A percentile compares a stretch with the other conserved stretches of the same genome.
phyloP scores from a whole-genome alignment of 306 rosid species.

The Inga oerstediana region DNA sequence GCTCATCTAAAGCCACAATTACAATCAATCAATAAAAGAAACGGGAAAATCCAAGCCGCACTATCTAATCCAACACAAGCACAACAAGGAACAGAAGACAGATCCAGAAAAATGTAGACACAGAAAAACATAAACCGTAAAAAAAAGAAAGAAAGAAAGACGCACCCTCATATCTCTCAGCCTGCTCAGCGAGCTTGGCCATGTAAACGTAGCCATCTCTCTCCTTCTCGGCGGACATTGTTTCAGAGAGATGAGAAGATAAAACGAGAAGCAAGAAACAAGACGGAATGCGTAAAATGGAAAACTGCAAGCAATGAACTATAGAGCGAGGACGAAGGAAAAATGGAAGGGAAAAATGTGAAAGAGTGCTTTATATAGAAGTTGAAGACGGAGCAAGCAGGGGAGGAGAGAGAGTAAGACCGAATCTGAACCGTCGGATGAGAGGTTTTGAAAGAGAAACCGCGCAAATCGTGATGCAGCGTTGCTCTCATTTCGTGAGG shows the following conservation, averaged over 20 bases:
- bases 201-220: slow-evolving; percentile 89
- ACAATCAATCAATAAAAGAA: background rate
- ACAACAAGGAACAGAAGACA: background rate
- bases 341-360: slow-evolving; percentile 32
- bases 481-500: background rate
- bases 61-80: background rate
- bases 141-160: background rate
- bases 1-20: background rate
- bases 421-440: slow-evolving; percentile 61
- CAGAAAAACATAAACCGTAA: background rate
- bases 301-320: background rate
- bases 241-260: slow-evolving; percentile 36
- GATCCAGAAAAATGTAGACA: slow-evolving; percentile 22
- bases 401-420: slow-evolving; percentile 42
- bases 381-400: slow-evolving; percentile 39
- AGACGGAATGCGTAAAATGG: background rate
- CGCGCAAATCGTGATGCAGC: slow-evolving; percentile 49
- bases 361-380: slow-evolving; percentile 36
- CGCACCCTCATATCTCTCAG: slow-evolving; percentile 90
- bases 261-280: background rate
- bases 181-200: slow-evolving; percentile 93
- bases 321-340: background rate
- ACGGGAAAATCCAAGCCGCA: background rate
- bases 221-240: slow-evolving; percentile 78
- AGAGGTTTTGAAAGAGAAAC: slow-evolving; percentile 42